Evolutionary conservation across 306 rosid species (phyloP), one percentile per base, ranked within the genome.

Genomic region (Pyrus betulifolia): DNA sequence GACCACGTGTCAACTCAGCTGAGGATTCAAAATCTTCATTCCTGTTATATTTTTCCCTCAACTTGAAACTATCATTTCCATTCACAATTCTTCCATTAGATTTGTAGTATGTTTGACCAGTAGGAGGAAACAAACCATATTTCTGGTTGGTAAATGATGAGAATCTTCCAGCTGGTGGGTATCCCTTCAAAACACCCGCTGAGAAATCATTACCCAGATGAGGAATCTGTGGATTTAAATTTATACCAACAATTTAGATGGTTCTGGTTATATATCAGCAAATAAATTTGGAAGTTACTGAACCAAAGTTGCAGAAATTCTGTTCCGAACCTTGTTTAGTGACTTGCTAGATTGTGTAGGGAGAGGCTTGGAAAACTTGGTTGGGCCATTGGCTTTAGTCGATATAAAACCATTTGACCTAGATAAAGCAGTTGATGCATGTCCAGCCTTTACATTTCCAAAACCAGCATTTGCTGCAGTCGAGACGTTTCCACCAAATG

Each of bases 1-100:
- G 97, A 73, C 96, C 97, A 18, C 96, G 90, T 49, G 80, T 82
- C 76, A 89, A 75, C 75, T 89, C 91, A 35, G 78, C 40, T 58
- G 83, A 52, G 72, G 71, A 78, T 81, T 85, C 89, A 69, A 82
- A 85, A 54, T 87, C 87, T 80, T 75, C 85, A 58, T 76, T 87
- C 67, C 80, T 46, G 51, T 58, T 79, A 69, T 58, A 71, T 64
- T 78, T 84, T 77, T 87, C 86, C 80, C 82, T 78, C 3, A 62
- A 67, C 78, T 70, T 80, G 51, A 18, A 35, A 71, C 83, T 70
- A 63, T 84, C 89, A 9, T 84, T 85, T 80, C 67, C 82, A 83
- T 73, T 80, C 79, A 71, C 45, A 45, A 73, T 68, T 84, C 84
- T 81, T 69, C 84, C 89, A 78, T 69, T 75, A 38, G 81, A 78